phyloP scores from a whole-genome alignment of 495 filamentous ascomycete species.

The Aspergillus cristatus region DNA sequence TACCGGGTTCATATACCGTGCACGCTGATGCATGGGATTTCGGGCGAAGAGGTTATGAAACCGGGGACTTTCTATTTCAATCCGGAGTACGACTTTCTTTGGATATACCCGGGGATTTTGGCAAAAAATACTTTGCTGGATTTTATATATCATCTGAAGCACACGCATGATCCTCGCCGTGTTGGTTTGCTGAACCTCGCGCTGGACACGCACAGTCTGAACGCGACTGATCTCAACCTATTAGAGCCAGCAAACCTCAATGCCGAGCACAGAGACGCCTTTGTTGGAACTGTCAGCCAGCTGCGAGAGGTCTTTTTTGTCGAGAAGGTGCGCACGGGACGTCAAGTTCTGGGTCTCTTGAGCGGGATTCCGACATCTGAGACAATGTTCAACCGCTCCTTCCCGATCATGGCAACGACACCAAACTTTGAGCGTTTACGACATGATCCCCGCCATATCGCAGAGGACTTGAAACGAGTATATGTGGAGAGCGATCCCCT shows the following conservation, averaged over 20 bases:
- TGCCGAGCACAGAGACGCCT: not conserved
- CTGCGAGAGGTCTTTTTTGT: constrained; percentile 4
- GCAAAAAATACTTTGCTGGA: too few relatives aligned
- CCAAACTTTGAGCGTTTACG: constrained; percentile 1
- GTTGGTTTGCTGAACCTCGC: too few relatives aligned
- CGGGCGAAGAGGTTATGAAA: too few relatives aligned
- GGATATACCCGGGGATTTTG: too few relatives aligned
- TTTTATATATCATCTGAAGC: too few relatives aligned
- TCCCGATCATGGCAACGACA: not conserved
- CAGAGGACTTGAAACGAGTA: constrained; percentile 1
- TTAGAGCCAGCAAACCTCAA: not conserved
- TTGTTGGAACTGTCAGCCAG: constrained; percentile 2
- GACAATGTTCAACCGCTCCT: too few relatives aligned
- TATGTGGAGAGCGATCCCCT: not conserved
- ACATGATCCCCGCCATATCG: not conserved
- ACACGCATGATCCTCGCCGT: too few relatives aligned
- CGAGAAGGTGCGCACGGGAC: not conserved
- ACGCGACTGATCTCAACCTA: not conserved
- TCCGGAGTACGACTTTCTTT: too few relatives aligned
- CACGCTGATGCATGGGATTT: too few relatives aligned
- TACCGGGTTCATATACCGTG: too few relatives aligned
- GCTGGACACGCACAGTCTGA: too few relatives aligned
- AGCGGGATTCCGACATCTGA: not conserved
- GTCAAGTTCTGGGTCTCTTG: not conserved
- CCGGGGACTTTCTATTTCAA: too few relatives aligned